Evolutionary conservation across 805 yeast species (phyloP).

Genomic region (Blastobotrys mokoenaii): DNA sequence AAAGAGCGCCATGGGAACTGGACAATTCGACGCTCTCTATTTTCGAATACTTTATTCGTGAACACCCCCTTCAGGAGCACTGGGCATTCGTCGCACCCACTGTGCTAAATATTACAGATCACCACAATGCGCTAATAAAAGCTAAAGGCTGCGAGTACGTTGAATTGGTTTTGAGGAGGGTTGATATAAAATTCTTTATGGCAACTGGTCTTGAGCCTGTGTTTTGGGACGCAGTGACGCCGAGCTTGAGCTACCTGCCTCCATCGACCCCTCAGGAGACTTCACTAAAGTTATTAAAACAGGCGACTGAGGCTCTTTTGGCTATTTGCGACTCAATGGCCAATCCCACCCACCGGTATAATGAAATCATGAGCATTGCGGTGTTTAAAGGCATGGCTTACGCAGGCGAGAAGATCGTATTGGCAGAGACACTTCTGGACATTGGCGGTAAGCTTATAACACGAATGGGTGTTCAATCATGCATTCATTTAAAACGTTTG

Average conservation of each 20-base stretch:
- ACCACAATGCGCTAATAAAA: constrained; percentile 19
- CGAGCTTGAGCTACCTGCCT: constrained; percentile 26
- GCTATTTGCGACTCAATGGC: constrained; percentile 27
- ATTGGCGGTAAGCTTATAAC: constrained; percentile 10
- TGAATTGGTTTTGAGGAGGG: constrained; percentile 5
- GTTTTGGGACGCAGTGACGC: constrained; percentile 23
- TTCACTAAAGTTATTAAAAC: constrained; percentile 15
- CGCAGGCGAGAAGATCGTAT: constrained; percentile 17
- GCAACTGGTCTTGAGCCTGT: constrained; percentile 24
- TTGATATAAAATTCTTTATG: constrained; percentile 8
- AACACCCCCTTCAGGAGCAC: constrained; percentile 4
- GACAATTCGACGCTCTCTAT: constrained; percentile 6
- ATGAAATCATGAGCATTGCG: constrained; percentile 23
- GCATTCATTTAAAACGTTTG: constrained; percentile 20
- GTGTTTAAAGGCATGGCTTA: constrained; percentile 20
- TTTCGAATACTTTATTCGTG: constrained; percentile 4
- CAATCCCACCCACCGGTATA: constrained; percentile 23
- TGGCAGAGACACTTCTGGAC: constrained; percentile 13
- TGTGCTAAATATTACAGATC: constrained; percentile 24
- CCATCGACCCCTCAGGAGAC: constrained; percentile 20
- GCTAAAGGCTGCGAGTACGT: constrained; percentile 18
- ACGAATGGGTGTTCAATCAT: constrained; percentile 13
- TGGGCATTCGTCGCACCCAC: constrained; percentile 29
- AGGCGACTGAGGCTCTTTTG: constrained; percentile 37
- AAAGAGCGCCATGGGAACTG: constrained; percentile 7